Evolutionary conservation across 1,284 basidiomycete genomes (phyloP), one percentile per base, ranked within the genome.

Genomic region (Fomes fomentarius): DNA sequence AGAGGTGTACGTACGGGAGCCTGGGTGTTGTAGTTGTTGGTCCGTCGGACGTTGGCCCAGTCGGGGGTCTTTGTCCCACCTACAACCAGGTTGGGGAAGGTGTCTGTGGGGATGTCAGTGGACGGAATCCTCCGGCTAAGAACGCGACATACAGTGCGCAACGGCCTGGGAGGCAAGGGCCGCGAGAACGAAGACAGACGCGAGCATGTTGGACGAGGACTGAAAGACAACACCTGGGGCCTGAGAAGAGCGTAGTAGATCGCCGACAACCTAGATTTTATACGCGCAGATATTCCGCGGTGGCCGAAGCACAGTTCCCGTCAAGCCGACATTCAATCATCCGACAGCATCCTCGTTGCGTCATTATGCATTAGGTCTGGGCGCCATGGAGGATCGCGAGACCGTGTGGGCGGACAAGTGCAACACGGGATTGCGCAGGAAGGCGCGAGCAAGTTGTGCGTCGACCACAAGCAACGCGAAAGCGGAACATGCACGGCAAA

Each of bases 31-130:
- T 74, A 71, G 60, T 77, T 79, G 26, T 70, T 71, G 1, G 76
- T 79, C 52, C 71, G 65, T 21, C 77, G 73, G 56, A 79, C 73
- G 58, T 76, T 76, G 58, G 74, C 64, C 75, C 74, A 79, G 47
- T 74, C 54, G 22, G 38, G 35, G 22, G 44, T 53, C 26, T 52
- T 52, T 26, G 41, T 37, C 14, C 62, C 62, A 39, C 57, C 42
- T 19, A 56, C 37, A 48, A 68, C 63, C 41, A 68, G 56, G 57
- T 65, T 63, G 15, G 66, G 66, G 50, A 68, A 63, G 2, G 65
- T 66, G 47, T 68, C 66, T 68, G 25, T 15, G 15, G 0, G 4
- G 14, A 7, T 1, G 9, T 24, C 2, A 35, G 24, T 7, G 8
- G 2, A 4, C 22, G 17, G 15, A 8, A 24, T 11, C n/a, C 9